Evolutionary conservation across 2,329 filamentous ascomycete genomes (phyloP), one percentile per base, ranked within the genome.

Genomic region (Chaetoscypha palmicola): DNA sequence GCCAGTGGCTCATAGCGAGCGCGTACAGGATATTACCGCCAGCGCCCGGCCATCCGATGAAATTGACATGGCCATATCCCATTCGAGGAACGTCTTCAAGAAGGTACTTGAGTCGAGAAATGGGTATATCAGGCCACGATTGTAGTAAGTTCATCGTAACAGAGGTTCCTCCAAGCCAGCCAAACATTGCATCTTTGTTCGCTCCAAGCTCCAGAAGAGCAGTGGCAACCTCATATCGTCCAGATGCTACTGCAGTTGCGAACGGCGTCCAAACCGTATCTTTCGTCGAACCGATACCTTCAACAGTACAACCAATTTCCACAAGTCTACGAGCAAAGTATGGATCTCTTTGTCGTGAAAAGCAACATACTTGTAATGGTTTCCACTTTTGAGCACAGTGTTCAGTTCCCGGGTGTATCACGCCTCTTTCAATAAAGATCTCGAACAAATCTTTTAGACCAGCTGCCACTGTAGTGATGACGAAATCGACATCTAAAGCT

Each of bases 291-390:
- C 37, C 37, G 4, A 28, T 12, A 17, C 24, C 37, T 30, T 40
- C 37, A 31, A 40, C 37, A 30, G 23, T 22, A 31, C 37, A 40
- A 9, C 37, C 37, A 19, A 40, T 30, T 40, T 40, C 37, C 5
- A 40, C 12, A 10, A 40, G 37, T 21, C 24, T 12, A 14, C 10
- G 10, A 5, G 24, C 37, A 30, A 40, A 40, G 9, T n/a, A 21
- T 30, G 22, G 37, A 20, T 40, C 37, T 10, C 23, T 14, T 16
- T 40, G 37, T 16, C 37, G 23, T 11, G 37, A 17, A n/a, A 40
- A 17, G 37, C 37, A 40, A 19, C 37, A 40, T 12, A 40, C 26
- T 30, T 40, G 37, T 12, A 40, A 17, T 40, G 37, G 23, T 28
- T n/a, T 28, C 14, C 20, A 40, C 19, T 30, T 40, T 30, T 40